Evolutionary conservation across 345 rosid genomes (phyloP).

Genomic region (Erodium maritimum): DNA sequence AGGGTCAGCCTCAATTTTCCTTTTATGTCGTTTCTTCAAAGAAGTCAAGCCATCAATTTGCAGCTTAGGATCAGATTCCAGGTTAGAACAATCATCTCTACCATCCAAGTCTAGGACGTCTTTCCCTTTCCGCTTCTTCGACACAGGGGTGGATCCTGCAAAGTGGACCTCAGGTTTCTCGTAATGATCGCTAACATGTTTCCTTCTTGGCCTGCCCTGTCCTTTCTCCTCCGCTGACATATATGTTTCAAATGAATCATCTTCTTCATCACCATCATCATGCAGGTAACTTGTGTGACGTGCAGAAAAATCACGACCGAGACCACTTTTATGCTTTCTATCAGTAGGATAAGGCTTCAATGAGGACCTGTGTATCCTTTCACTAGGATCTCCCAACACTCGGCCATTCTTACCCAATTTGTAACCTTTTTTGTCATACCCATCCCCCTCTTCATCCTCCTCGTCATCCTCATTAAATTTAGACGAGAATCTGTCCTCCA

Average conservation of each 20-base stretch:
- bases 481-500: constrained; percentile 28
- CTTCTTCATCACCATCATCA: constrained; percentile 33
- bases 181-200: constrained; percentile 27
- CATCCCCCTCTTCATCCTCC: background rate
- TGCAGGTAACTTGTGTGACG: background rate
- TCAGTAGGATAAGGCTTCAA: constrained; percentile 34
- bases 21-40: constrained; percentile 57
- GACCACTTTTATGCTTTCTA: constrained; percentile 40
- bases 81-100: constrained; percentile 30
- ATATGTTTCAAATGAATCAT: constrained; percentile 32
- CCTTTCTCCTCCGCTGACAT: constrained; percentile 26
- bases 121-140: constrained; percentile 59
- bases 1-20: constrained; percentile 45
- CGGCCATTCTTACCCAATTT: constrained; percentile 38
- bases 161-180: constrained; percentile 44
- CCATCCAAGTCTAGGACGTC: constrained; percentile 30
- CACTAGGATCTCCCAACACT: constrained; percentile 37
- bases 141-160: constrained; percentile 39
- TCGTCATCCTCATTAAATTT: constrained; percentile 22
- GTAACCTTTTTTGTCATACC: constrained; percentile 28
- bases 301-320: constrained; percentile 6
- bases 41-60: constrained; percentile 33
- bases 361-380: constrained; percentile 27
- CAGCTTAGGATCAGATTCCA: constrained; percentile 20
- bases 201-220: constrained; percentile 34